These are phyloP conservation scores for Salix arbutifolia DNA, from an alignment of 345 rosid genomes.

Conservation along the genomic window DNA sequence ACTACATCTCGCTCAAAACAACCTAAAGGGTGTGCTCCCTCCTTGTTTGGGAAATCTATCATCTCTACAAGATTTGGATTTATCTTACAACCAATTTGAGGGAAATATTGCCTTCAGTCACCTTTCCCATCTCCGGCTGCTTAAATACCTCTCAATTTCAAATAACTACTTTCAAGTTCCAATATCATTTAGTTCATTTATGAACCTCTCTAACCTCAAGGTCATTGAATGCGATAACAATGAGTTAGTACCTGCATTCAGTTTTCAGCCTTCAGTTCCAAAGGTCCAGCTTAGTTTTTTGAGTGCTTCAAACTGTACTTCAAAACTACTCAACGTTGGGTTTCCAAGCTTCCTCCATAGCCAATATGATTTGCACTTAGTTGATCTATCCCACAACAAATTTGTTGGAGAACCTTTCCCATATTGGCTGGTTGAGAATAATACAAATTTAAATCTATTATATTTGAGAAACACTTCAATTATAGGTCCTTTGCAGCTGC, in stretches of 20 bases:
- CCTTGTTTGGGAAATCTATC: background rate
- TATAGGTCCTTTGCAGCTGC: background rate
- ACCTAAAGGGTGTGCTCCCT: background rate
- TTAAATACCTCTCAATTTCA: rapidly evolving
- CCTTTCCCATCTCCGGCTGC: background rate
- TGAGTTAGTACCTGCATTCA: background rate
- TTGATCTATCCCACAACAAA: background rate
- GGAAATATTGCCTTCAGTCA: background rate
- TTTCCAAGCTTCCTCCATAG: background rate
- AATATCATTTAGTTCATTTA: background rate
- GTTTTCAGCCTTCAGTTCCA: background rate
- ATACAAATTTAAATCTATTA: background rate
- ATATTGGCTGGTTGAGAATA: conserved; percentile 28
- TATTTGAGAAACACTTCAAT: background rate
- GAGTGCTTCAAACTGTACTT: background rate
- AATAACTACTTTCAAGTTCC: background rate
- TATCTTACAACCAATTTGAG: background rate
- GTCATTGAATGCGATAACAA: rapidly evolving
- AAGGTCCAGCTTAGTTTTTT: background rate
- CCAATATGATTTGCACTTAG: background rate
- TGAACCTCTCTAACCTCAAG: background rate
- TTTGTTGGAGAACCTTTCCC: conserved; percentile 4
- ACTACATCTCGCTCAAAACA: rapidly evolving
- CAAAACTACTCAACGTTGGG: background rate
- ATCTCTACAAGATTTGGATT: background rate